Base-by-base conservation (phyloP, 2,329 filamentous ascomycete genomes). In the Botrytis porri region DNA sequence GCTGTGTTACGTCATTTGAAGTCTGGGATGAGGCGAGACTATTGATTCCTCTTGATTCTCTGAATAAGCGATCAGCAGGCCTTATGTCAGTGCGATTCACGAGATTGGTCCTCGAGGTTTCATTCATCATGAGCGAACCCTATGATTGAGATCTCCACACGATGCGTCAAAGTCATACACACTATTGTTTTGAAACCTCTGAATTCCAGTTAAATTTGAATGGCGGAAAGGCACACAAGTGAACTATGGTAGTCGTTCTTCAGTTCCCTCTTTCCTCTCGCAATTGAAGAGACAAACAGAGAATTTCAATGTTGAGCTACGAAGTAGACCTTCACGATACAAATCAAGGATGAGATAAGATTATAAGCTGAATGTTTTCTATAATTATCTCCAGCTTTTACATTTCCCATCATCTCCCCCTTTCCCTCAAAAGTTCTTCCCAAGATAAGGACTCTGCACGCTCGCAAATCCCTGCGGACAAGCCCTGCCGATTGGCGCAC, bases 381-480 rank as follows among this genome's bases (percentile, higher is more conserved):
- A 57, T 57, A 29, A 57, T 63, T 20, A 25, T 61, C 45, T 41
- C 14, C 4, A 57, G 4, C 25, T 16, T 57, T 16, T 57, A 41
- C 35, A 32, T 25, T 25, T 6, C 48, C 35, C 10, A 32, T 32
- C 7, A 29, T 35, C 18, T 69, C 20, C n/a, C 67, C 9, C 7
- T 14, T 12, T 22, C 25, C 29, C n/a, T 72, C 32, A 77, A 61
- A 81, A 83, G 67, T 82, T 81, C n/a, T 73, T 75, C 2, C 82
- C 82, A 4, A 79, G 82, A 71, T 80, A 83, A 5, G 78, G 73
- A 75, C 80, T 81, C 77, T 84, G 82, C 45, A 83, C 82, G 60
- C 80, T 82, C 4, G 77, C 81, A 75, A 83, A 87, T 4, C 87
- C 87, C 75, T 86, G 85, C 4, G 84, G 83, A 80, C 88, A 89